Percentiles rank a stretch among this genome's conserved stretches.
Conservation (phyloP, 495 filamentous ascomycete genomes). For the Penicillium steckii region DNA sequence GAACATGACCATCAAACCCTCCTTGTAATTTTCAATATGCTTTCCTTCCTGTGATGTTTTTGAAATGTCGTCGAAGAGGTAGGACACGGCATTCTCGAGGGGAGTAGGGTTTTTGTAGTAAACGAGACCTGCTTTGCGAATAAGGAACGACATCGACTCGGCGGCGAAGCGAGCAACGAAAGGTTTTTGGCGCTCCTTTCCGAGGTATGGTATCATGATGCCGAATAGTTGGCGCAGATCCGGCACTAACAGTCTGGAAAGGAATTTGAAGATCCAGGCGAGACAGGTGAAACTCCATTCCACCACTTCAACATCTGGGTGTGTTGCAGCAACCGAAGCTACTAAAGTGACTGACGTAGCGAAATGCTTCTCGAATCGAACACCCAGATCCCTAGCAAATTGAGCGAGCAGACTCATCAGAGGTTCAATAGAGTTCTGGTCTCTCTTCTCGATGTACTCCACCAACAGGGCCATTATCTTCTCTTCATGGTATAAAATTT, state of each 20-base stretch:
- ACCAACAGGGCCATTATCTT: conserved; percentile 77
- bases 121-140: conserved; percentile 78
- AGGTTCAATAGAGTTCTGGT: conserved; percentile 77
- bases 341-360: conserved; percentile 66
- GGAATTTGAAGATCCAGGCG: conserved; percentile 95
- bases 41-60: conserved; percentile 51
- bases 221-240: conserved; percentile 82
- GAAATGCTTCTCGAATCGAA: conserved; percentile 88
- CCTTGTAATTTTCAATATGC: conserved; percentile 58
- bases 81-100: conserved; percentile 64
- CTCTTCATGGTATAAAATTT: conserved; percentile 84
- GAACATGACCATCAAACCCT: conserved; percentile 88
- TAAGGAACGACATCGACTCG: conserved; percentile 89
- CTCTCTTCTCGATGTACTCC: conserved; percentile 72
- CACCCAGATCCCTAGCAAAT: conserved; percentile 87
- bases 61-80: conserved; percentile 66
- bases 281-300: conserved; percentile 97
- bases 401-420: conserved; percentile 79
- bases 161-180: conserved; percentile 90
- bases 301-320: conserved; percentile 71
- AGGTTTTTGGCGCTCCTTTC: conserved; percentile 73
- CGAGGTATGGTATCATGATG: conserved; percentile 81
- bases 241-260: conserved; percentile 79
- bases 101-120: conserved; percentile 68
- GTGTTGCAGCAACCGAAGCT: conserved; percentile 58